Percentiles rank a stretch among this genome's conserved stretches.
Conservation (phyloP, 495 filamentous ascomycete species). For the Rhizodiscina lignyota region DNA sequence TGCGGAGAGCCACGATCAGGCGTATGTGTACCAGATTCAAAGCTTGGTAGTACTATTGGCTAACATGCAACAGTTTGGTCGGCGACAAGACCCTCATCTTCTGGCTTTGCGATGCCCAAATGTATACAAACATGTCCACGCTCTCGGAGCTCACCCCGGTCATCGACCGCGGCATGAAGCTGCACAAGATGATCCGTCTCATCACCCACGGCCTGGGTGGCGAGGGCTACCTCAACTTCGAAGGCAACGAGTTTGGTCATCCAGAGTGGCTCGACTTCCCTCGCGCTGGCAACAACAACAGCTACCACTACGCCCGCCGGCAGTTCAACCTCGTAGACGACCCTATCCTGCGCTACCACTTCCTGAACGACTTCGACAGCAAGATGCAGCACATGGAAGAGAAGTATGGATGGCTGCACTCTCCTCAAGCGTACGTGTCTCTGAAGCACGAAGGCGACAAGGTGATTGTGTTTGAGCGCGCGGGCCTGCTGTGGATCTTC, state of each 20-base stretch:
- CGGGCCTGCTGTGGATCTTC: conserved; percentile 81
- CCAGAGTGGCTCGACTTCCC: conserved; percentile 99
- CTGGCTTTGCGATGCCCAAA: conserved; percentile 93
- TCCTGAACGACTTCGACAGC: conserved; percentile 87
- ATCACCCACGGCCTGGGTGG: conserved; percentile 89
- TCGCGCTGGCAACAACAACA: conserved; percentile 83
- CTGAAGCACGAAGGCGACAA: conserved; percentile 93
- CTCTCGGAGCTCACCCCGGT: conserved; percentile 70
- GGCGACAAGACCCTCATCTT: conserved; percentile 93
- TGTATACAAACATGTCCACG: conserved; percentile 95
- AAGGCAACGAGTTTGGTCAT: conserved; percentile 97
- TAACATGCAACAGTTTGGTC: conserved; percentile 48
- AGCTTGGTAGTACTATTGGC: conserved; percentile 16
- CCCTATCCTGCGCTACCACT: conserved; percentile 67
- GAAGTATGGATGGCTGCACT: conserved; percentile 86
- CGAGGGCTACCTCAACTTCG: conserved; percentile 96
- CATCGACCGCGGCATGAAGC: conserved; percentile 75
- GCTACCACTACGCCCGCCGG: conserved; percentile 90
- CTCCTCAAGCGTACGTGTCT: conserved; percentile 74
- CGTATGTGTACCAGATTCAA: conserved; percentile 40
- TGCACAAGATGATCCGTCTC: conserved; percentile 96
- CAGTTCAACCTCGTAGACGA: conserved; percentile 92
- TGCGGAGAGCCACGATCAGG: conserved; percentile 93
- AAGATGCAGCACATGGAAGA: conserved; percentile 75
- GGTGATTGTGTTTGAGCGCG: conserved; percentile 89